Evolutionary conservation across 2,329 filamentous ascomycete species (phyloP).

Genomic region (Xylaria multiplex): DNA sequence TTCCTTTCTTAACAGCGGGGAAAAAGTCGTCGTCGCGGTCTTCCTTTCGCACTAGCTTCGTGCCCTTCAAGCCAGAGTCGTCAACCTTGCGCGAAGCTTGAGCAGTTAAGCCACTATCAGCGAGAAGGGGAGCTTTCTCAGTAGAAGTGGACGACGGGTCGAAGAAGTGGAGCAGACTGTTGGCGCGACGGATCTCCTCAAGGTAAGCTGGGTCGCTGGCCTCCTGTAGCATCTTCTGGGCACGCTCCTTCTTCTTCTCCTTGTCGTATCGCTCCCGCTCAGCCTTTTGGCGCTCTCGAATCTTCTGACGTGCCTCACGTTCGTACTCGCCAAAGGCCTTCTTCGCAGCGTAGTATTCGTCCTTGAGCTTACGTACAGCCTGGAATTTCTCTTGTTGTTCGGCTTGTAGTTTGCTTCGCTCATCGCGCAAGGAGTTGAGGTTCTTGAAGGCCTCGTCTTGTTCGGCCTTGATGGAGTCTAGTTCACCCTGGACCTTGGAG

Average conservation of each 20-base stretch:
- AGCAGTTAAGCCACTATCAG: conserved; percentile 78
- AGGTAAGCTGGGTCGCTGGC: conserved; percentile 88
- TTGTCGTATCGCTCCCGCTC: conserved; percentile 80
- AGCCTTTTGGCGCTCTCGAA: conserved; percentile 79
- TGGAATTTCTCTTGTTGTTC: conserved; percentile 88
- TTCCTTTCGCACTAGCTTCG: conserved; percentile 84
- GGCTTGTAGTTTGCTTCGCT: conserved; percentile 82
- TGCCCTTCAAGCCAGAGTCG: conserved; percentile 84
- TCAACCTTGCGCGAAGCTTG: conserved; percentile 86
- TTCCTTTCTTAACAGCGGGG: conserved; percentile 82
- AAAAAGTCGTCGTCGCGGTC: conserved; percentile 89
- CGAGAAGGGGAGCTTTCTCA: conserved; percentile 73
- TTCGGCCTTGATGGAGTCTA: conserved; percentile 90
- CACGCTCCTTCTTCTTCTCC: conserved; percentile 79
- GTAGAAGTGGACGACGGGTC: conserved; percentile 75
- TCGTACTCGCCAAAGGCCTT: conserved; percentile 87
- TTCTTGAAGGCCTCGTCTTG: conserved; percentile 92
- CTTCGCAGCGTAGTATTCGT: conserved; percentile 83
- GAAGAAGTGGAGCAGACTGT: conserved; percentile 89
- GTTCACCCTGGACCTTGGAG: conserved; percentile 83
- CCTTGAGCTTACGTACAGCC: conserved; percentile 86
- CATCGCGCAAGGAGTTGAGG: conserved; percentile 83
- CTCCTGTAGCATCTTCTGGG: conserved; percentile 80
- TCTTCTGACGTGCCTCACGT: conserved; percentile 79
- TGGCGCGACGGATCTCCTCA: conserved; percentile 90